These are phyloP conservation scores for Cicer cuneatum DNA, from an alignment of 306 rosid genomes.

Conservation along the genomic window DNA sequence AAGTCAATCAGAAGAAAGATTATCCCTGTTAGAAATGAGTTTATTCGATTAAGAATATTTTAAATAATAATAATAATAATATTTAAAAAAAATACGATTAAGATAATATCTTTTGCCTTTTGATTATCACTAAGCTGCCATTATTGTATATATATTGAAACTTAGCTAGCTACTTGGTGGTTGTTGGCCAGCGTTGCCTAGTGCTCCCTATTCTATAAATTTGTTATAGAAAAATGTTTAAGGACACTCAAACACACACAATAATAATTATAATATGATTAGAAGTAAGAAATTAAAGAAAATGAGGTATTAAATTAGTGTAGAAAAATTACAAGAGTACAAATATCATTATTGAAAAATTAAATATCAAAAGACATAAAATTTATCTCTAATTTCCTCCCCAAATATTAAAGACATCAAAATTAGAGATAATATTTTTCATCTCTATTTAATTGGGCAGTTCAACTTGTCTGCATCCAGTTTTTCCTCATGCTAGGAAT, in stretches of 20 bases:
- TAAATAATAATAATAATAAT: too few relatives aligned
- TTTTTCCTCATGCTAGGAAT: conserved; percentile 34
- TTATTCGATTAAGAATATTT: not conserved
- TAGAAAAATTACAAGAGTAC: too few relatives aligned
- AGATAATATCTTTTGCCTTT: conserved; percentile 21
- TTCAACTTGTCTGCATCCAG: conserved; percentile 22
- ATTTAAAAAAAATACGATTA: not conserved
- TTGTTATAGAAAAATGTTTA: too few relatives aligned
- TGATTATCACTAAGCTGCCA: conserved; percentile 7
- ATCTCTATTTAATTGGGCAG: not conserved
- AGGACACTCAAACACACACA: too few relatives aligned
- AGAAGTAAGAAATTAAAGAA: too few relatives aligned
- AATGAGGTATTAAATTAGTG: too few relatives aligned
- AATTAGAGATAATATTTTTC: not conserved
- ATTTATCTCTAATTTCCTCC: not conserved
- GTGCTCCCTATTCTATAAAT: conserved; percentile 15
- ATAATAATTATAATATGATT: too few relatives aligned
- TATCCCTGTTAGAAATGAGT: not conserved
- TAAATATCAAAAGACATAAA: not conserved
- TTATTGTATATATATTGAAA: too few relatives aligned
- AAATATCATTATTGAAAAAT: too few relatives aligned
- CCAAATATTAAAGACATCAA: not conserved
- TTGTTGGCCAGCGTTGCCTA: conserved; percentile 11
- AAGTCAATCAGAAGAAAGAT: too few relatives aligned
- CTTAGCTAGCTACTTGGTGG: not conserved